A percentile compares a stretch with the other conserved stretches of the same genome.
Conservation (phyloP, 331 rosid species). For the Acacia concinna region DNA sequence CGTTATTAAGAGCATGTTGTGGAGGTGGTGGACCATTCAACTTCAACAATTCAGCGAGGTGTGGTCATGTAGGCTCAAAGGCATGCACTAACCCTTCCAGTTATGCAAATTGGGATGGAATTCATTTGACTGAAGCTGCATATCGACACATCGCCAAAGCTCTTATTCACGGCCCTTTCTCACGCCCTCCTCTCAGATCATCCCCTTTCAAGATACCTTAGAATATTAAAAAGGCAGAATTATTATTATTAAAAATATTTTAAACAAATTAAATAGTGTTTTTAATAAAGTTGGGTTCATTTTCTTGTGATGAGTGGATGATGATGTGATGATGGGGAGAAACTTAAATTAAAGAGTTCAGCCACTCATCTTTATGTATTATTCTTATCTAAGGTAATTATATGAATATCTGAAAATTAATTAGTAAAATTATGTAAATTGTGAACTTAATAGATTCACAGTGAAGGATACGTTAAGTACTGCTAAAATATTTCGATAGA, state of each 20-base stretch:
- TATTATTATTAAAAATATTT: neutral
- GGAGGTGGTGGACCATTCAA: slow-evolving; percentile 51
- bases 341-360: neutral
- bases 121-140: slow-evolving; percentile 56
- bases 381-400: neutral
- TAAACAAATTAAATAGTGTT: neutral
- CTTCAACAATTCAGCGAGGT: slow-evolving; percentile 41
- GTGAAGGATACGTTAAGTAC: too few species aligned
- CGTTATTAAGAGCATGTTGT: slow-evolving; percentile 40
- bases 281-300: neutral
- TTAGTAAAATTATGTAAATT: neutral
- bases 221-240: neutral
- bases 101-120: slow-evolving; percentile 62
- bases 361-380: neutral
- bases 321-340: neutral
- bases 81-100: slow-evolving; percentile 31
- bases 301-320: neutral
- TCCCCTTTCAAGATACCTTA: slow-evolving; percentile 31
- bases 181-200: slow-evolving; percentile 39
- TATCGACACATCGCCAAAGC: slow-evolving; percentile 33
- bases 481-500: too few species aligned
- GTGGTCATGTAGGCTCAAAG: slow-evolving; percentile 39
- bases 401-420: neutral
- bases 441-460: too few species aligned
- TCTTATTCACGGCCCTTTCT: slow-evolving; percentile 35